Evolutionary conservation across 768 basidiomycete genomes (phyloP), one percentile per base, ranked within the genome.

Genomic region (Termitomyces sp.): DNA sequence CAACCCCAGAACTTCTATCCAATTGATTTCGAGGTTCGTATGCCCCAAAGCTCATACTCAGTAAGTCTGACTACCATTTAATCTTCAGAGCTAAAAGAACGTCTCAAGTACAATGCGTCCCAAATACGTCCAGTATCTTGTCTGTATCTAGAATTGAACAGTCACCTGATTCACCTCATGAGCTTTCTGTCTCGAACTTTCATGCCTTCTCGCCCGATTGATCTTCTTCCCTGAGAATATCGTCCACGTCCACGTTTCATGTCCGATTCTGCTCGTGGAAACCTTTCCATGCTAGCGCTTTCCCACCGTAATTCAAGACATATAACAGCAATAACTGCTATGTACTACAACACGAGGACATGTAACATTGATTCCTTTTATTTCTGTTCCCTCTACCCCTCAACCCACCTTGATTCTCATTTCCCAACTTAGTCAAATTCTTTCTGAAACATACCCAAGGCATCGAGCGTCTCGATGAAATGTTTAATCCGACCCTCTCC

Each of bases 401-500:
- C 49, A 32, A 2, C 7, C 20, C 8, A 50, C 32, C 13, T 22
- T 13, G 22, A 8, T 15, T 51, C 35, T 22, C 20, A 52, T 22
- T 52, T 45, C 55, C 42, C 16, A 38, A 61, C 32, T 5, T 12
- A 48, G 11, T 57, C 60, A 51, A 51, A 44, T 54, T 51, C 40
- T n/a, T n/a, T n/a, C 28, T 28, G 58, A 50, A 59, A 54, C 51
- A 48, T 32, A 22, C 40, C 52, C 42, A 59, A n/a, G 16, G 42
- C 58, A 54, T 61, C 55, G 7, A 57, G 60, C 39, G 60, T 57
- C 32, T 52, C 49, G 20, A 28, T 32, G 20, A 45, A 57, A 44
- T 60, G 50, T 8, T 20, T 35, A 60, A 60, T 35, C 51, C 60
- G 3, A 61, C 44, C 42, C 68, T 69, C 71, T 84, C 78, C 35